Conservation (phyloP, 2,329 filamentous ascomycete genomes). For the Apiospora pterosperma region DNA sequence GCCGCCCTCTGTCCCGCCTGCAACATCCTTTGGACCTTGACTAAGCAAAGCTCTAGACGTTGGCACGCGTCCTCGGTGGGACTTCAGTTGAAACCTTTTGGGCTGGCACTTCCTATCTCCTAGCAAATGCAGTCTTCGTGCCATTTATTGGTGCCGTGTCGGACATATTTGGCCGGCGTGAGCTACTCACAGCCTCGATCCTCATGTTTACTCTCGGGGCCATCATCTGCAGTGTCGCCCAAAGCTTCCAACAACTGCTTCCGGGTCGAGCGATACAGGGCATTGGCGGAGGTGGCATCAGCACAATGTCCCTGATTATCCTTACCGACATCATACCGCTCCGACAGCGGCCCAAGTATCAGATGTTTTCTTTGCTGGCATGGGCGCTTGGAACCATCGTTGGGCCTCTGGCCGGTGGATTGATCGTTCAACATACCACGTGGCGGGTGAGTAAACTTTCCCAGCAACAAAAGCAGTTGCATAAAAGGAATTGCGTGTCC, state of each 20-base stretch:
- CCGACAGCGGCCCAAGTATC: constrained; percentile 14
- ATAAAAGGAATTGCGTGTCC: too few relatives aligned
- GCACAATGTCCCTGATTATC: constrained; percentile 8
- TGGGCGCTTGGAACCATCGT: constrained; percentile 14
- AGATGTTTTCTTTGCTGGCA: constrained; percentile 3
- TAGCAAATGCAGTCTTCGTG: constrained; percentile 38
- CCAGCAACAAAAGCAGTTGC: too few relatives aligned
- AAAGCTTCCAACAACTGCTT: constrained; percentile 1
- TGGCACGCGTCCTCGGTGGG: constrained; percentile 32
- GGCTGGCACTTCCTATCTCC: constrained; percentile 45
- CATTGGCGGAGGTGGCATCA: constrained; percentile 11
- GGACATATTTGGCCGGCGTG: constrained; percentile 44
- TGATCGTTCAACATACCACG: constrained; percentile 8
- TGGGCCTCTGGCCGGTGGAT: constrained; percentile 12
- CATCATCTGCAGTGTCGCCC: not conserved
- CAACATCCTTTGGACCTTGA: too few relatives aligned
- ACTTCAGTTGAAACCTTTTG: constrained; percentile 39
- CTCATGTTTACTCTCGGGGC: constrained; percentile 40
- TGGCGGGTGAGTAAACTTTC: too few relatives aligned
- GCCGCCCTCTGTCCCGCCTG: too few relatives aligned
- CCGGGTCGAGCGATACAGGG: constrained; percentile 11
- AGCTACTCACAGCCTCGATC: constrained; percentile 37
- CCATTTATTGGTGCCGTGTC: constrained; percentile 39
- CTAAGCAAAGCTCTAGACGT: too few relatives aligned
- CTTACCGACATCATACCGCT: constrained; percentile 12